Evolutionary conservation across 2,329 filamentous ascomycete genomes (phyloP).

Genomic region (Colletotrichum sidae): DNA sequence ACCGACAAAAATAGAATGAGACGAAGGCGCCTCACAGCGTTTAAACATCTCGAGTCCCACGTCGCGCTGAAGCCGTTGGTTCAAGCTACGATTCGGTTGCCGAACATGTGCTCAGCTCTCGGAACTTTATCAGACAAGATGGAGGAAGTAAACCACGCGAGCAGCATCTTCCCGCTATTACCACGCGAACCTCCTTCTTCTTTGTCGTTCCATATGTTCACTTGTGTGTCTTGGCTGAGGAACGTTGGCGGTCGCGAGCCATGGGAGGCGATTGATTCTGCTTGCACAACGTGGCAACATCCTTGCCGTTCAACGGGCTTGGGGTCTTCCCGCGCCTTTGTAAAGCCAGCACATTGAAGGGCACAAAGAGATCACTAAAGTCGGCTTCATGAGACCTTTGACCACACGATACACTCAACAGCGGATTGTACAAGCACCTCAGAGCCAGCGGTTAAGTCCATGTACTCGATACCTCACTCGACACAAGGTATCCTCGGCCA

Average conservation of each 20-base stretch:
- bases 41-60: no score
- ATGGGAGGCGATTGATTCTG: not conserved
- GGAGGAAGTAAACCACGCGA: no score
- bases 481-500: not conserved
- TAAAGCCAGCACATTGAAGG: not conserved
- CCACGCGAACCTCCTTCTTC: no score
- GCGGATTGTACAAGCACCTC: no score
- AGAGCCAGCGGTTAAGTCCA: not conserved
- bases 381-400: constrained; percentile 19
- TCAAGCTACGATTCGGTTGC: not conserved
- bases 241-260: no score
- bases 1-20: constrained; percentile 9
- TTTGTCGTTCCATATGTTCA: no score
- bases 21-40: no score
- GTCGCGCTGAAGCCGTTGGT: not conserved
- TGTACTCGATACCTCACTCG: constrained; percentile 8
- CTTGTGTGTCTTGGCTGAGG: no score
- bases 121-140: no score
- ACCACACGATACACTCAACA: not conserved
- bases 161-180: no score
- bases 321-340: not conserved
- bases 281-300: constrained; percentile 10
- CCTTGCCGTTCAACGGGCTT: not conserved
- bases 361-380: constrained; percentile 25
- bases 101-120: no score